Evolutionary conservation across 768 basidiomycete species (phyloP).

Genomic region (Lenzites betulinus): DNA sequence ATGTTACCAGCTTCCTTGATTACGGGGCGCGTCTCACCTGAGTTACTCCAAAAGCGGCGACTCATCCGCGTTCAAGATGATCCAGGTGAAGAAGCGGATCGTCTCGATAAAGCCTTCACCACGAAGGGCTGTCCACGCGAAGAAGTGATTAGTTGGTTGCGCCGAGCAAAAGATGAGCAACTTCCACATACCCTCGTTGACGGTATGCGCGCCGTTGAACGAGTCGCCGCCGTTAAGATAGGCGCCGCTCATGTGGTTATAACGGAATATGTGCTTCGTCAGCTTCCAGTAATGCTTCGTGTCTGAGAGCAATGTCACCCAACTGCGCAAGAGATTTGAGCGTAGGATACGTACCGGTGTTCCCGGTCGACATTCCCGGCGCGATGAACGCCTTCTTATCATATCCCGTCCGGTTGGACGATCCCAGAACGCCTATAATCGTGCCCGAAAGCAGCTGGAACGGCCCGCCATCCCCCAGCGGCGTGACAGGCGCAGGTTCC

Average conservation of each 20-base stretch:
- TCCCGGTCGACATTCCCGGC: slow-evolving; percentile 31
- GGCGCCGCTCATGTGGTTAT: slow-evolving; percentile 44
- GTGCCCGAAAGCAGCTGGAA: slow-evolving; percentile 38
- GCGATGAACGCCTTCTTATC: slow-evolving; percentile 27
- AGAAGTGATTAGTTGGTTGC: not conserved
- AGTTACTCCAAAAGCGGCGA: slow-evolving; percentile 12
- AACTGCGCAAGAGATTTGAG: not conserved
- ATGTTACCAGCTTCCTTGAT: not conserved
- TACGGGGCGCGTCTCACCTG: not conserved
- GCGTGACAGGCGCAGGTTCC: slow-evolving; percentile 71
- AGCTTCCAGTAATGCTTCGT: slow-evolving; percentile 50
- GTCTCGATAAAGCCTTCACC: slow-evolving; percentile 60
- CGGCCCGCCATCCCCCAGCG: slow-evolving; percentile 34
- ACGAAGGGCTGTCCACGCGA: slow-evolving; percentile 41
- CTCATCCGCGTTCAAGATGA: slow-evolving; percentile 73
- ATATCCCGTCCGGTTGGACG: slow-evolving; percentile 26
- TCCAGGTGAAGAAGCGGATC: slow-evolving; percentile 62
- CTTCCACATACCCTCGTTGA: slow-evolving; percentile 61
- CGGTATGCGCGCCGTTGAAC: slow-evolving; percentile 58
- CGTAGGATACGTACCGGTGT: slow-evolving; percentile 17
- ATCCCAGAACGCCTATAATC: slow-evolving; percentile 28
- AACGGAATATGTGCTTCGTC: slow-evolving; percentile 68
- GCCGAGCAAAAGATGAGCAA: not conserved
- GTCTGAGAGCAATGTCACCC: slow-evolving; percentile 31
- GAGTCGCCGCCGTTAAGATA: slow-evolving; percentile 23